These are phyloP conservation scores for Cinnamomum micranthum DNA, from an alignment of 164 flowering plant species.

Conservation along the genomic window DNA sequence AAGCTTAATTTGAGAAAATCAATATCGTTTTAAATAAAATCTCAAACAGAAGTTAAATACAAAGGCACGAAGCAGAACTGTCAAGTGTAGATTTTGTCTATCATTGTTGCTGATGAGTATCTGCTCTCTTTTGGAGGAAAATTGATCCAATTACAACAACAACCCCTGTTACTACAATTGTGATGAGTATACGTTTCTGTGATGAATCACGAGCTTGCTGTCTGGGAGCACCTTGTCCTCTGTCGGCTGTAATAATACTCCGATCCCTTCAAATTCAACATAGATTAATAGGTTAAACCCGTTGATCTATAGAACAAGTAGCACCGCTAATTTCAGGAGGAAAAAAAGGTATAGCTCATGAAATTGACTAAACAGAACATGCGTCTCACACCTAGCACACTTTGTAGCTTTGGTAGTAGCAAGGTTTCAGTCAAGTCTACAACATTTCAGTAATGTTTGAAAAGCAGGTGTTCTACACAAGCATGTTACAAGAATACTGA, in stretches of 20 bases:
- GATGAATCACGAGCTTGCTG: not conserved
- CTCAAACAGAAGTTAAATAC: not conserved
- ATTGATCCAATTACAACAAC: not conserved
- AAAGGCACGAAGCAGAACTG: not conserved
- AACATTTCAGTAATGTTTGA: too few relatives aligned
- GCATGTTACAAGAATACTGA: too few relatives aligned
- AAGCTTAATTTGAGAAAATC: not conserved
- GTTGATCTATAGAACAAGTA: too few relatives aligned
- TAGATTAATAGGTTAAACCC: too few relatives aligned
- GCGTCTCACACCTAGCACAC: too few relatives aligned
- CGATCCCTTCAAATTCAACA: not conserved
- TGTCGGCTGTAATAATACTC: conserved; percentile 1
- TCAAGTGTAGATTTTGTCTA: not conserved
- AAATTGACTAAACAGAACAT: too few relatives aligned
- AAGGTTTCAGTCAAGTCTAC: too few relatives aligned
- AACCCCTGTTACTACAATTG: not conserved
- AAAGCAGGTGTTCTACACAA: too few relatives aligned
- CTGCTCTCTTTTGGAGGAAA: not conserved
- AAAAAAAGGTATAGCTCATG: too few relatives aligned
- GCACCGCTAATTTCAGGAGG: too few relatives aligned
- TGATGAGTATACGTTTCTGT: not conserved
- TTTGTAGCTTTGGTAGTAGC: too few relatives aligned
- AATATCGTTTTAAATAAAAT: not conserved
- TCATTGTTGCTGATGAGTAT: not conserved
- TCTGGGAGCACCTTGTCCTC: not conserved